Conservation (phyloP, 164 flowering plant species). For the Annona cherimola region DNA sequence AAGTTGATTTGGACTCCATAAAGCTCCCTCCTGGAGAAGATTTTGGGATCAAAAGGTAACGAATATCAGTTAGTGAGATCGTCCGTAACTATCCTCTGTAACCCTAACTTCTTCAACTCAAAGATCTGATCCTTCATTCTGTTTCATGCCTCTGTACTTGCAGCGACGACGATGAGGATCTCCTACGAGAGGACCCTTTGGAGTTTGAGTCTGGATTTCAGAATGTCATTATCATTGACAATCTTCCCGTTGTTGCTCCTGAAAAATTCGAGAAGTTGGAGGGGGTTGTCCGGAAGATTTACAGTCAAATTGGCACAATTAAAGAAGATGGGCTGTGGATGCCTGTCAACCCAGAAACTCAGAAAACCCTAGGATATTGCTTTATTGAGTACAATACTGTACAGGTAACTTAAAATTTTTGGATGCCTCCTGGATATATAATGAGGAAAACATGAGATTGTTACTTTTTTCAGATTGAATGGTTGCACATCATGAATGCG, state of each 20-base stretch:
- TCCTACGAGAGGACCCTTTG: conserved; percentile 42
- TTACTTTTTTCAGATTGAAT: too few relatives aligned
- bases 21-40: conserved; percentile 66
- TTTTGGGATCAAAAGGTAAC: conserved; percentile 60
- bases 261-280: conserved; percentile 87
- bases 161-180: conserved; percentile 70
- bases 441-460: too few relatives aligned
- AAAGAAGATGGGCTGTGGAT: conserved; percentile 84
- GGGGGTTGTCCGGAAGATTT: conserved; percentile 73
- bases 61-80: too few relatives aligned
- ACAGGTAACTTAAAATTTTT: conserved; percentile 44
- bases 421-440: too few relatives aligned
- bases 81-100: not conserved
- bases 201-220: conserved; percentile 65
- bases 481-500: too few relatives aligned
- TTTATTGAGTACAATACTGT: conserved; percentile 81
- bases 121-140: not conserved
- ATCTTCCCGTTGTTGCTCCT: conserved; percentile 68
- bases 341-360: conserved; percentile 62
- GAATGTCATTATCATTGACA: conserved; percentile 75
- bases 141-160: not conserved
- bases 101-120: not conserved
- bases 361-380: conserved; percentile 71
- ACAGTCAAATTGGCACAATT: conserved; percentile 70
- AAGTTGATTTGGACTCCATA: conserved; percentile 46